phyloP scores from a whole-genome alignment of 192 early-diverging fungal genomes.

The Paraglomus brasilianum region DNA sequence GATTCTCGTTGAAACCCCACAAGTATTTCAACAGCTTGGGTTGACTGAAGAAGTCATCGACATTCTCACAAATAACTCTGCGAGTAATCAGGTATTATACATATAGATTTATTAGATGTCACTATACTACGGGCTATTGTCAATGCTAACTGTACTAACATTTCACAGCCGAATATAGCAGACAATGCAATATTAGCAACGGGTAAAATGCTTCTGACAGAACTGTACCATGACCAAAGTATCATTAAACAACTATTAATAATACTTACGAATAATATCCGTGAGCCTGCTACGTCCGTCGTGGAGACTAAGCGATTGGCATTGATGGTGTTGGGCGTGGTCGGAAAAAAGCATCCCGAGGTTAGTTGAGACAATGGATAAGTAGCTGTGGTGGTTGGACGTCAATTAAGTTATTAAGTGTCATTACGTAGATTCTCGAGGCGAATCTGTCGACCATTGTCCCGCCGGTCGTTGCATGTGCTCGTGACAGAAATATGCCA shows the following conservation, averaged over 20 bases:
- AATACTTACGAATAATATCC: slow-evolving; percentile 35
- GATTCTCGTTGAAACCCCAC: slow-evolving; percentile 48
- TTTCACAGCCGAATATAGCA: slow-evolving; percentile 41
- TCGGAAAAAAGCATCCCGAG: slow-evolving; percentile 40
- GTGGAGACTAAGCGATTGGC: slow-evolving; percentile 44
- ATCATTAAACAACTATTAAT: slow-evolving; percentile 36
- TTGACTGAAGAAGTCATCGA: slow-evolving; percentile 39
- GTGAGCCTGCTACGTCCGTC: slow-evolving; percentile 24
- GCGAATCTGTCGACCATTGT: slow-evolving; percentile 57
- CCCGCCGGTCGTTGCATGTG: slow-evolving; percentile 65
- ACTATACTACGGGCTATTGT: too few relatives aligned
- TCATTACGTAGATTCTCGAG: slow-evolving; percentile 39
- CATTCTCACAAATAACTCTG: slow-evolving; percentile 3
- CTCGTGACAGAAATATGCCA: slow-evolving; percentile 76
- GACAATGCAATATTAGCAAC: slow-evolving; percentile 53
- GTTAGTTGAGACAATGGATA: slow-evolving; percentile 23
- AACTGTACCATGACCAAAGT: slow-evolving; percentile 48
- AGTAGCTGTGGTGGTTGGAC: neutral
- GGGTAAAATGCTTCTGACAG: slow-evolving; percentile 51
- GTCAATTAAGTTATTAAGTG: neutral
- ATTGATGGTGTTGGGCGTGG: slow-evolving; percentile 37
- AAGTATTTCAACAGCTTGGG: slow-evolving; percentile 42
- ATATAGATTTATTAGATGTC: neutral
- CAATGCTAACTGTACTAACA: neutral
- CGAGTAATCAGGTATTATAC: slow-evolving; percentile 28